Percentiles rank a stretch among this genome's conserved stretches.
These are phyloP conservation scores for Saposhnikovia divaricata DNA, from an alignment of 129 eudicot genomes.

Conservation along the genomic window DNA sequence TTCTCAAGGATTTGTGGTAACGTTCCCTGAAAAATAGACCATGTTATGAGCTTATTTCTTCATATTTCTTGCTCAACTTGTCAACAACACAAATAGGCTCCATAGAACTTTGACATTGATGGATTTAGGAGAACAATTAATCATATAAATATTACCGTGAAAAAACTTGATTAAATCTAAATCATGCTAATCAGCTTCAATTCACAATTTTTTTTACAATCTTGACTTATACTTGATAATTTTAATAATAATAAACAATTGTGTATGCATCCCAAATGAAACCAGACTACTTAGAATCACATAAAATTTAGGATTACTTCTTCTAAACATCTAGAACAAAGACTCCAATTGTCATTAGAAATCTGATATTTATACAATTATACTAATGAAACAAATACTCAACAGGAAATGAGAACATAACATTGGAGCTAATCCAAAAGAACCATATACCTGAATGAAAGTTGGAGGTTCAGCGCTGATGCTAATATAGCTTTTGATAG, in stretches of 20 bases:
- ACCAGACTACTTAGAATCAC: not conserved
- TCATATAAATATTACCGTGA: not conserved
- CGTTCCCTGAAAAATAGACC: constrained; percentile 36
- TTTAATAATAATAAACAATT: not conserved
- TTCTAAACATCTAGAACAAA: not conserved
- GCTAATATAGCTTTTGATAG: constrained; percentile 33
- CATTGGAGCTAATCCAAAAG: constrained; percentile 5
- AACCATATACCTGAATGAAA: constrained; percentile 37
- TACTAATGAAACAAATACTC: not conserved
- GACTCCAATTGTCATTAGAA: not conserved
- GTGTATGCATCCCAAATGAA: not conserved
- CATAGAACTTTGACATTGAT: not conserved
- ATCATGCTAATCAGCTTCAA: not conserved
- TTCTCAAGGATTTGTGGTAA: constrained; percentile 50
- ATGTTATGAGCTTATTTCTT: not conserved
- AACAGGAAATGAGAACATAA: not conserved
- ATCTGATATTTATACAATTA: not conserved
- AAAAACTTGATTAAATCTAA: not conserved
- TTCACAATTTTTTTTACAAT: not conserved
- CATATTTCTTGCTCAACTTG: not conserved
- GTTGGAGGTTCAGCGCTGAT: constrained; percentile 43
- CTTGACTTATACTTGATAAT: not conserved
- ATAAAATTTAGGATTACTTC: not conserved
- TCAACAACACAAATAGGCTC: not conserved
- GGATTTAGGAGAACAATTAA: not conserved